Evolutionary conservation across 2,329 filamentous ascomycete species (phyloP), one percentile per base, ranked within the genome.

Genomic region (Sarocladium kiliense): DNA sequence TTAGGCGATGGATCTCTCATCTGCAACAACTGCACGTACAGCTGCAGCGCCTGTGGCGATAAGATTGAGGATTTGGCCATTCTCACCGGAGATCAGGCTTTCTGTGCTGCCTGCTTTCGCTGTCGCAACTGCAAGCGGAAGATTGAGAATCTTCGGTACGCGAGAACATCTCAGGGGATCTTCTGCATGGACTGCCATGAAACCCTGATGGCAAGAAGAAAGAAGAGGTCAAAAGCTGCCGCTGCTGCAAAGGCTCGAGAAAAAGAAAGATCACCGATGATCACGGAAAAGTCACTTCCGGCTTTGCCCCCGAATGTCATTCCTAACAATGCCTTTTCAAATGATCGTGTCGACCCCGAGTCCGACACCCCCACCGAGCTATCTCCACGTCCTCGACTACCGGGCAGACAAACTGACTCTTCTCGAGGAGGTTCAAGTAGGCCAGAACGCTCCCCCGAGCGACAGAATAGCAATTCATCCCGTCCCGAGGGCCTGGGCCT

Each of bases 151-250:
- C 79, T 99, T 60, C 87, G 93, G 69, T 99, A 97, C 83, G 94
- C 94, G 55, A 86, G 94, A 66, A 99, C 94, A 1, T 97, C 93
- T 7, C 94, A 97, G 72, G 94, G 94, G 58, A 99, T 99, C 64
- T 97, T 99, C 69, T 99, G 94, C 75, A 99, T 99, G 94, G 91
- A 87, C 66, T 99, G 94, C 69, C 94, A 99, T 68, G 94, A 99
- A 72, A 94, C 91, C 26, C 75, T 99, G 54, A 97, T 97, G 91
- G 91, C 93, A 51, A 81, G 93, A 60, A 82, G 93, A 60, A 83
- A 91, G 65, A 97, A 97, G 74, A 91, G 90, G 70, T 86, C 87
- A 37, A 91, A 90, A 70, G 81, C 85, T 54, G 78, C 81, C 41
- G 78, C 80, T 1, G 66, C 68, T 18, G 78, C 81, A 50, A 86